phyloP scores from a whole-genome alignment of 768 basidiomycete species.

The Kwoniella sp. region DNA sequence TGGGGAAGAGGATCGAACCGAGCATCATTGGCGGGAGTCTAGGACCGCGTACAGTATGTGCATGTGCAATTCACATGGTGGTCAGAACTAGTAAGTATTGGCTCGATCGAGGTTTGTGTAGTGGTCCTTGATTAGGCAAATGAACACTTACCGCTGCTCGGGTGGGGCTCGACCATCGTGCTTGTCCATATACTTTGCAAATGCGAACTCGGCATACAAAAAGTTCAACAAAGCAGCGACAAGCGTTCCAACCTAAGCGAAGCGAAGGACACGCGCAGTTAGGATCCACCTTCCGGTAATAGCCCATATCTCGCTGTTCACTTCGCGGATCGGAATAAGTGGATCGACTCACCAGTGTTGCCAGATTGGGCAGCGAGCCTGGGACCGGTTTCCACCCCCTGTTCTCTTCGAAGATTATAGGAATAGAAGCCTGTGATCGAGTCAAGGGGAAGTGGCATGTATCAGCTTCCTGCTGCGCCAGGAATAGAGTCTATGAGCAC shows the following conservation, averaged over 20 bases:
- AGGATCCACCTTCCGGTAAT: too few relatives aligned
- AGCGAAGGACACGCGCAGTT: conserved; percentile 22
- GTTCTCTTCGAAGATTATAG: conserved; percentile 49
- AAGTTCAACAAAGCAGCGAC: conserved; percentile 52
- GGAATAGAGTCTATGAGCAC: not conserved
- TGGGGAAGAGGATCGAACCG: conserved; percentile 52
- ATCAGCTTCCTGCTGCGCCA: not conserved
- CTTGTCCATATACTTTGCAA: conserved; percentile 36
- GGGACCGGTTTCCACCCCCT: conserved; percentile 52
- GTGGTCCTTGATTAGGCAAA: not conserved
- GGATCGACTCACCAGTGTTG: conserved; percentile 38
- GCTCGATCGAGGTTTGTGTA: too few relatives aligned
- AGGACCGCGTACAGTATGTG: too few relatives aligned
- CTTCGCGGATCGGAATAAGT: not conserved
- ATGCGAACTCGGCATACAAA: conserved; percentile 43
- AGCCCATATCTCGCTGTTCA: too few relatives aligned
- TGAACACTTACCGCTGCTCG: conserved; percentile 39
- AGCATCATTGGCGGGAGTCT: conserved; percentile 56
- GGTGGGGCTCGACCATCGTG: conserved; percentile 48
- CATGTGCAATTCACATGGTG: too few relatives aligned
- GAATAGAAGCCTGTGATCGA: conserved; percentile 29
- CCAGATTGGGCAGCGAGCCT: conserved; percentile 51
- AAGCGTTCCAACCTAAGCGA: conserved; percentile 49
- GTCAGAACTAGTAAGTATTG: too few relatives aligned
- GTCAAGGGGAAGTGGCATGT: too few relatives aligned